Conservation (phyloP, 371 early-diverging fungal species). For the Lichtheimia corymbifera region DNA sequence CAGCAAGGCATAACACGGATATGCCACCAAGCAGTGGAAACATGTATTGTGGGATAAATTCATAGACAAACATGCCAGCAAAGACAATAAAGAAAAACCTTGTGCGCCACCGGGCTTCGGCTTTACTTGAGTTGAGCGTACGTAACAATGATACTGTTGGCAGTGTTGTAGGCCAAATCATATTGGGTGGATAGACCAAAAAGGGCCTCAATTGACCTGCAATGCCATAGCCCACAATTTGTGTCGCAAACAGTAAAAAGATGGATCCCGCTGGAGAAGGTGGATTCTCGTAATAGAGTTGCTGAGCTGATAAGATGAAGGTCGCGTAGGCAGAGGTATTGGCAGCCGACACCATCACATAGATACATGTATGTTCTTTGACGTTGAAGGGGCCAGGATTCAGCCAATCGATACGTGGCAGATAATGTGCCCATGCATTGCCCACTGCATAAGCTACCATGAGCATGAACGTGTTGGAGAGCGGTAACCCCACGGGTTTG, state of each 20-base stretch:
- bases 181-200: constrained; percentile 79
- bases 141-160: constrained; percentile 75
- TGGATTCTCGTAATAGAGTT: constrained; percentile 49
- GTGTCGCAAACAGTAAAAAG: constrained; percentile 61
- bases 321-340: constrained; percentile 49
- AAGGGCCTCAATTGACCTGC: constrained; percentile 77
- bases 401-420: constrained; percentile 33
- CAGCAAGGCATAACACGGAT: constrained; percentile 50
- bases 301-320: constrained; percentile 58
- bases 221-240: constrained; percentile 83
- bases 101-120: constrained; percentile 64
- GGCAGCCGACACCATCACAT: constrained; percentile 39
- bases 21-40: constrained; percentile 50
- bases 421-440: constrained; percentile 27
- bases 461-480: constrained; percentile 45
- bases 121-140: constrained; percentile 65
- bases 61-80: constrained; percentile 37
- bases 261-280: constrained; percentile 49
- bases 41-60: constrained; percentile 52
- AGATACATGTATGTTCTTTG: constrained; percentile 46
- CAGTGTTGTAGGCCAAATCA: constrained; percentile 88
- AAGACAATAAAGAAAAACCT: constrained; percentile 55
- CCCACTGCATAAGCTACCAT: constrained; percentile 44
- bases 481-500: constrained; percentile 40
- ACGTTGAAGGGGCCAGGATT: constrained; percentile 51